Evolutionary conservation across 305 asterid species (phyloP), one percentile per base, ranked within the genome.

Genomic region (Fraxinus floribunda): DNA sequence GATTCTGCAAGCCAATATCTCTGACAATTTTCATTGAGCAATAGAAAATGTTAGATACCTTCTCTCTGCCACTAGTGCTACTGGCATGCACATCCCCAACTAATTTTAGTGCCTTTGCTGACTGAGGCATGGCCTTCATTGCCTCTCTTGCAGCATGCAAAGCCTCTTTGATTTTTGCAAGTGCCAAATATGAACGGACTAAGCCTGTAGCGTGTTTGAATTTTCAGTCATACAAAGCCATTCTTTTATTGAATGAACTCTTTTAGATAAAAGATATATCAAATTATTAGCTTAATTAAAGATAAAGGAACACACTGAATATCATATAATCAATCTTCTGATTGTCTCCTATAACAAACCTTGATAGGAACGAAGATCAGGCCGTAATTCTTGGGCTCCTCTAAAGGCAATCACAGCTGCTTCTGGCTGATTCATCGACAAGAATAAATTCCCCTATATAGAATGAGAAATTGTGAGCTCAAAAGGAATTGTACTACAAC

Each of bases 31-130:
- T 13, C 30, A 24, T 24, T 4, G 4, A 36, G 70, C 77, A 83
- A 72, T 18, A 30, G 36, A 72, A 8, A 76, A 36, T 20, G 29
- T 8, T 70, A 41, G 79, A 7, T 79, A 88, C 97, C 93, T 93
- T 96, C 85, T 93, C 99, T 87, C 97, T 90, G 82, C 99, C 98
- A 79, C 89, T 91, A 84, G 92, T 87, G 90, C 89, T 94, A 85
- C 95, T 90, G 83, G 99, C 99, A 86, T 96, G 98, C 78, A 93
- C 99, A 83, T 96, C 99, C 77, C 99, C 99, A 55, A 96, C 99
- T 84, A 96, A 88, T 90, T 96, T 96, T 80, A 96, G 87, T 83
- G 94, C 98, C 92, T 96, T 96, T 30, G 98, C 97, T 0, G 99
- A 96, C 86, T 96, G 99, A 66, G 99, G 99, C 97, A 96, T 93